Conservation (phyloP, 768 basidiomycete genomes). For the Lanmaoa rubissima region DNA sequence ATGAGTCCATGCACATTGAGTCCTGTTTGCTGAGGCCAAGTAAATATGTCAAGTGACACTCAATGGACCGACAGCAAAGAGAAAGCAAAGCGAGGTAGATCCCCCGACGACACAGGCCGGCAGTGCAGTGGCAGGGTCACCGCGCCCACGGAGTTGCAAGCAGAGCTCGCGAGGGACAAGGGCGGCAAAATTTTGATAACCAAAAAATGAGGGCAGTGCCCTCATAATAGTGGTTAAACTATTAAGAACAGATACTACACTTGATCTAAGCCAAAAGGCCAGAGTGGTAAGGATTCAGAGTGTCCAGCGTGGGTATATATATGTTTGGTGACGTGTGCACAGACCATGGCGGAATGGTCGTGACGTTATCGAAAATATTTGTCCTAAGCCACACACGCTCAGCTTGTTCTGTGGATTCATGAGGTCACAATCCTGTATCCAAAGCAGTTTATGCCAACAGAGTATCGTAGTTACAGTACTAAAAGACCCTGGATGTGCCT, state of each 20-base stretch:
- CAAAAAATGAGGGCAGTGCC: slow-evolving; percentile 52
- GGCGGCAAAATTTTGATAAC: slow-evolving; percentile 46
- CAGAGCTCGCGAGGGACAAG: slow-evolving; percentile 34
- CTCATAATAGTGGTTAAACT: slow-evolving; percentile 58
- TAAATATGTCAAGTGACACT: not conserved
- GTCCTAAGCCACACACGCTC: not conserved
- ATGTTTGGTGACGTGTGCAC: slow-evolving; percentile 1
- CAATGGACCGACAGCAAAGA: slow-evolving; percentile 9
- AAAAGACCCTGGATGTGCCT: slow-evolving; percentile 9
- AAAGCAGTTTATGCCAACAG: slow-evolving; percentile 28
- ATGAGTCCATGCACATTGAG: not conserved
- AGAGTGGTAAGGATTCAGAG: slow-evolving; percentile 22
- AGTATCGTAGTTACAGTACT: slow-evolving; percentile 29
- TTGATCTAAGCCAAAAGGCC: slow-evolving; percentile 75
- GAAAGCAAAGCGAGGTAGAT: slow-evolving; percentile 24
- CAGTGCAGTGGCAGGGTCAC: slow-evolving; percentile 42
- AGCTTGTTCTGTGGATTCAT: not conserved
- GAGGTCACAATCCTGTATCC: slow-evolving; percentile 14
- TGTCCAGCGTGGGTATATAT: not conserved
- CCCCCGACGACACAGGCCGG: slow-evolving; percentile 65
- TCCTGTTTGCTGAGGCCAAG: slow-evolving; percentile 14
- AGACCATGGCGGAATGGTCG: slow-evolving; percentile 1
- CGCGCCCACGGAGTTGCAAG: slow-evolving; percentile 40
- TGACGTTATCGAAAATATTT: not conserved
- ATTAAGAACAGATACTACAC: slow-evolving; percentile 76